Conservation (phyloP, 306 rosid genomes). For the Hippophae tibetana region DNA sequence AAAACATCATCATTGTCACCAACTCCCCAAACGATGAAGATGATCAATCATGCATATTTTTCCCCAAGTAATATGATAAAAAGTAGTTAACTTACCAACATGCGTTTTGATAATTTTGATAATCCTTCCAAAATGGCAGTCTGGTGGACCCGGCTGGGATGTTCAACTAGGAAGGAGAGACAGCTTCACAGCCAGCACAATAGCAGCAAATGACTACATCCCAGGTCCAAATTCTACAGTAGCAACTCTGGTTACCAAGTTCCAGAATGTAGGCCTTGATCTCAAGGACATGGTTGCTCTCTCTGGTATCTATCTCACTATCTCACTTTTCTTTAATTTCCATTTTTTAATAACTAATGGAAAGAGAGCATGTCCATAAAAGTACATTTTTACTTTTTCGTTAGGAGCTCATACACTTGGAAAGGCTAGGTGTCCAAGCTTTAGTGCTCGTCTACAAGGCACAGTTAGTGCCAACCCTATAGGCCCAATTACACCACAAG, state of each 20-base stretch:
- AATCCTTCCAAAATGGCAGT: slow-evolving; percentile 21
- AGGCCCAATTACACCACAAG: slow-evolving; percentile 21
- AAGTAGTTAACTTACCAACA: too few species aligned
- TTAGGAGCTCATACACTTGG: slow-evolving; percentile 81
- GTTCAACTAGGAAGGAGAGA: slow-evolving; percentile 77
- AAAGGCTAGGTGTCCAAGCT: slow-evolving; percentile 67
- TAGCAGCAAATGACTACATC: slow-evolving; percentile 55
- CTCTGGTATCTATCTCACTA: slow-evolving; percentile 37
- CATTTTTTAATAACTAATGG: neutral
- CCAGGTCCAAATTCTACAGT: slow-evolving; percentile 79
- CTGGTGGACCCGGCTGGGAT: slow-evolving; percentile 85
- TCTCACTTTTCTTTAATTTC: neutral
- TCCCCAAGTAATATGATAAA: neutral
- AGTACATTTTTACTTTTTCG: neutral
- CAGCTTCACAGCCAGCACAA: slow-evolving; percentile 49
- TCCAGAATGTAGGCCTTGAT: slow-evolving; percentile 54
- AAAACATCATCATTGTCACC: neutral
- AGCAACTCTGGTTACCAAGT: slow-evolving; percentile 43
- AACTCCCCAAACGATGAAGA: neutral
- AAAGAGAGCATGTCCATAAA: neutral
- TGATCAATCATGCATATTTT: too few species aligned
- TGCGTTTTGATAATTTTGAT: neutral
- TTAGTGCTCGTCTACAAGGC: slow-evolving; percentile 43
- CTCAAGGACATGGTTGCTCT: slow-evolving; percentile 72
- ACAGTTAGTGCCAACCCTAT: slow-evolving; percentile 4